These are phyloP conservation scores for Ephemerocybe angulata DNA, from an alignment of 768 basidiomycete genomes.

Conservation along the genomic window DNA sequence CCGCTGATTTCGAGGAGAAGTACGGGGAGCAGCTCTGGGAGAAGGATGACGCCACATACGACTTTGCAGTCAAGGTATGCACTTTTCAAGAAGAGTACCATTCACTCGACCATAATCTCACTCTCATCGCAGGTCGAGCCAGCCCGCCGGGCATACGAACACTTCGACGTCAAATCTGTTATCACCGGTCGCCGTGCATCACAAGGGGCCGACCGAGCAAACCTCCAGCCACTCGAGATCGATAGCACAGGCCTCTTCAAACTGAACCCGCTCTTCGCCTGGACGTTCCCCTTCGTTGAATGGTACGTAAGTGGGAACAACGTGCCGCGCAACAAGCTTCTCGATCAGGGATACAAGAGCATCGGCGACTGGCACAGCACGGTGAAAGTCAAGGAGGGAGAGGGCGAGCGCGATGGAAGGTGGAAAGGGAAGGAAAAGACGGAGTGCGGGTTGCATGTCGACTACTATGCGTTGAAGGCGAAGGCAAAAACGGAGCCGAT, in stretches of 20 bases:
- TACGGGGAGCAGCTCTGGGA: slow-evolving; percentile 87
- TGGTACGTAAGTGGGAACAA: slow-evolving; percentile 77
- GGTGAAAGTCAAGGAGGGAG: slow-evolving; percentile 55
- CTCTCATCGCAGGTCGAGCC: slow-evolving; percentile 75
- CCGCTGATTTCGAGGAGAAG: slow-evolving; percentile 71
- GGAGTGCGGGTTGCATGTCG: slow-evolving; percentile 93
- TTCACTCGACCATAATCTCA: not conserved
- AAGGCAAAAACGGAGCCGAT: slow-evolving; percentile 34
- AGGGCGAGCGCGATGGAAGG: slow-evolving; percentile 86
- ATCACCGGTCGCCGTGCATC: slow-evolving; percentile 95
- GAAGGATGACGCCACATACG: slow-evolving; percentile 80
- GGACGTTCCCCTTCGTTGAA: slow-evolving; percentile 83
- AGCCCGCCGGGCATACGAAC: slow-evolving; percentile 80
- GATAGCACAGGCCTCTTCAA: slow-evolving; percentile 89
- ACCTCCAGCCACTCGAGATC: slow-evolving; percentile 82
- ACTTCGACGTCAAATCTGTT: slow-evolving; percentile 74
- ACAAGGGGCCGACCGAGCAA: slow-evolving; percentile 87
- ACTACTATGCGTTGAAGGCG: slow-evolving; percentile 76
- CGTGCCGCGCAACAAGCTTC: slow-evolving; percentile 84
- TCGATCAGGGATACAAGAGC: slow-evolving; percentile 89
- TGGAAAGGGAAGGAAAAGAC: slow-evolving; percentile 92
- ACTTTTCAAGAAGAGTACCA: not conserved
- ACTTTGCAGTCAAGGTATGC: slow-evolving; percentile 88
- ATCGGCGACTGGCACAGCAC: slow-evolving; percentile 99
- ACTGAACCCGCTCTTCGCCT: slow-evolving; percentile 88